These are phyloP conservation scores for Albifimbria verrucaria DNA, from an alignment of 2,329 filamentous ascomycete species.

Conservation along the genomic window DNA sequence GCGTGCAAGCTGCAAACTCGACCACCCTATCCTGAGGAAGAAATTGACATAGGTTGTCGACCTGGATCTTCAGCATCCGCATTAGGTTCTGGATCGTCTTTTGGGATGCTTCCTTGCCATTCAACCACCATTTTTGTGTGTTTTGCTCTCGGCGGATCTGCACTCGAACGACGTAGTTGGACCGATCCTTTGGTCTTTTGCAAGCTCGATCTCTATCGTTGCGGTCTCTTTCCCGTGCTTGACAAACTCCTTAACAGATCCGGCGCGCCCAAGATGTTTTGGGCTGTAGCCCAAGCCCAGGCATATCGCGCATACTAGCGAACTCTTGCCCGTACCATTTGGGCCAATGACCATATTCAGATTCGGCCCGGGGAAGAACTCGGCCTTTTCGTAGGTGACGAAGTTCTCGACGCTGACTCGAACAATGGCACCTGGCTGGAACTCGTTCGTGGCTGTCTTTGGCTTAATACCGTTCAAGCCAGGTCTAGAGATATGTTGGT, in stretches of 20 bases:
- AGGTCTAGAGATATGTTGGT: conserved; percentile 8
- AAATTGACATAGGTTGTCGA: conserved; percentile 97
- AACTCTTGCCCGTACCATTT: conserved; percentile 98
- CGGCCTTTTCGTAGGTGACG: conserved; percentile 89
- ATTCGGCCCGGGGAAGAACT: conserved; percentile 87
- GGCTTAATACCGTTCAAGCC: conserved; percentile 10
- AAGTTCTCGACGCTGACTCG: conserved; percentile 85
- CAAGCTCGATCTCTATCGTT: conserved; percentile 86
- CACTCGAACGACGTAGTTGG: conserved; percentile 72
- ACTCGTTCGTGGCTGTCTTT: conserved; percentile 27
- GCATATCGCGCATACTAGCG: conserved; percentile 94
- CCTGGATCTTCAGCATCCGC: conserved; percentile 77
- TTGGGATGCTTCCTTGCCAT: conserved; percentile 60
- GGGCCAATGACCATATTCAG: conserved; percentile 98
- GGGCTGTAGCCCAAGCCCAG: conserved; percentile 83
- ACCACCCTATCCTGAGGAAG: conserved; percentile 93
- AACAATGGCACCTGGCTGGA: conserved; percentile 80
- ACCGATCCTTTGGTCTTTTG: conserved; percentile 53
- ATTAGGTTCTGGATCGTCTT: conserved; percentile 67
- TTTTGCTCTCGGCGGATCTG: conserved; percentile 81
- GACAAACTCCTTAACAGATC: conserved; percentile 83
- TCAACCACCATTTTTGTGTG: conserved; percentile 73
- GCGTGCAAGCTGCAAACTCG: conserved; percentile 82
- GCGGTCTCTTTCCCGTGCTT: conserved; percentile 81
- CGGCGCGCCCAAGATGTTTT: conserved; percentile 79